Base-by-base conservation (phyloP, 1,284 basidiomycete species). In the Afroboletus lepidellus region DNA sequence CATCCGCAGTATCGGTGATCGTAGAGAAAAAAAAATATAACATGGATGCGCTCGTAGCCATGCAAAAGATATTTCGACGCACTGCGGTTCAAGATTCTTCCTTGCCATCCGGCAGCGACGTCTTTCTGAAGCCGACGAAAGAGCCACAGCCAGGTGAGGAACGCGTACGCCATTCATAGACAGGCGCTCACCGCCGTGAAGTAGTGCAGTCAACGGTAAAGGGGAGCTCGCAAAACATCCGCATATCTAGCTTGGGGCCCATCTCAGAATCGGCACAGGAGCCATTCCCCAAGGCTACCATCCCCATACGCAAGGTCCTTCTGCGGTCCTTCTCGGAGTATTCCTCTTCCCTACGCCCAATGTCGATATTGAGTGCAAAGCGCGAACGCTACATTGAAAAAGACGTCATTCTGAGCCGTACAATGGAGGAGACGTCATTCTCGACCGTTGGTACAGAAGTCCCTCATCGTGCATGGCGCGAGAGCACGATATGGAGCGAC, bases 81-180 rank as follows among this genome's bases (percentile, higher is more conserved):
- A n/a, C 60, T 15, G 45, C 32, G 8, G 36, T 44, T 32, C 45
- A 43, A 15, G 38, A 51, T 24, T 9, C 46, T 7, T 18, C 42
- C 5, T 15, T 27, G 18, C 46, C 47, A 13, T 29, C 42, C 3
- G 1, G 27, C 7, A 3, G 27, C 7, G 41, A 43, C 27, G 9
- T 27, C 18, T 7, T 23, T 5, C 21, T 9, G 12, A 21, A 18
- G 32, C 32, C 42, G 32, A 46, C 41, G 11, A 48, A 33, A 20
- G 50, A 25, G 13, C 7, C 25, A 15, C 42, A 11, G 8, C 18
- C 36, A 58, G 60, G 64, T 65, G 20, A 55, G 62, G 2, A n/a
- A 13, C 5, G 9, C 20, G 12, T 0, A 13, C 12, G 4, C 13
- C 16, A 15, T 18, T 36, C 21, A 21, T 24, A 5, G 8, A 30